These are phyloP conservation scores for Monocercomonoides exilis DNA, from an alignment of 78 protist genomes.

Conservation along the genomic window DNA sequence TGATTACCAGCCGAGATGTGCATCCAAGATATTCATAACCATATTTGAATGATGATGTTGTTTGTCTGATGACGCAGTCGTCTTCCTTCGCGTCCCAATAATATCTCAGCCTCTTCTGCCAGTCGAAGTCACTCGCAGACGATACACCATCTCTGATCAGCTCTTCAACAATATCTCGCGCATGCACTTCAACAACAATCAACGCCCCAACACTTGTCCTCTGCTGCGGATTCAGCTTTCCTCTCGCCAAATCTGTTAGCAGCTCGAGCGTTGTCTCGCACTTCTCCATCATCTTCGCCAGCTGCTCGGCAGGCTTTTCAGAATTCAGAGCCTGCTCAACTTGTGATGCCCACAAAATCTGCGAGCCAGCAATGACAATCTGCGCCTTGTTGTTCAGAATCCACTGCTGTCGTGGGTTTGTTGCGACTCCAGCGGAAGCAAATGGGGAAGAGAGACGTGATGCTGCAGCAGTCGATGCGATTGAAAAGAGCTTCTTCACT, in stretches of 20 bases:
- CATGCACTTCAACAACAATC: conserved; percentile 60
- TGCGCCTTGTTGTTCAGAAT: background rate
- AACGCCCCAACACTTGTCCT: conserved; percentile 78
- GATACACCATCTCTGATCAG: background rate
- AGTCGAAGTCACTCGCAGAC: conserved; percentile 32
- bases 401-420: background rate
- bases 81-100: conserved; percentile 43
- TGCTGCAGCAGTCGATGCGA: too few species aligned
- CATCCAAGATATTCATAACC: conserved; percentile 78
- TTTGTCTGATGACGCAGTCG: conserved; percentile 37
- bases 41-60: conserved; percentile 30
- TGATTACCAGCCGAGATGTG: conserved; percentile 64
- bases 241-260: conserved; percentile 1
- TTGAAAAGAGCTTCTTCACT: too few species aligned
- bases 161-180: conserved; percentile 43
- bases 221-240: conserved; percentile 15
- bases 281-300: background rate
- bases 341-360: conserved; percentile 49
- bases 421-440: background rate
- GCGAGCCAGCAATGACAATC: conserved; percentile 25
- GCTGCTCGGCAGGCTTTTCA: background rate
- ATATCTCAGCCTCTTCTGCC: conserved; percentile 50
- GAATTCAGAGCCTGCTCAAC: conserved; percentile 23
- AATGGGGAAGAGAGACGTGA: too few species aligned
- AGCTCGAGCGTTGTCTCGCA: background rate